Evolutionary conservation across 23 red algal species (phyloP).

Genomic region (Gracilaria domingensis): DNA sequence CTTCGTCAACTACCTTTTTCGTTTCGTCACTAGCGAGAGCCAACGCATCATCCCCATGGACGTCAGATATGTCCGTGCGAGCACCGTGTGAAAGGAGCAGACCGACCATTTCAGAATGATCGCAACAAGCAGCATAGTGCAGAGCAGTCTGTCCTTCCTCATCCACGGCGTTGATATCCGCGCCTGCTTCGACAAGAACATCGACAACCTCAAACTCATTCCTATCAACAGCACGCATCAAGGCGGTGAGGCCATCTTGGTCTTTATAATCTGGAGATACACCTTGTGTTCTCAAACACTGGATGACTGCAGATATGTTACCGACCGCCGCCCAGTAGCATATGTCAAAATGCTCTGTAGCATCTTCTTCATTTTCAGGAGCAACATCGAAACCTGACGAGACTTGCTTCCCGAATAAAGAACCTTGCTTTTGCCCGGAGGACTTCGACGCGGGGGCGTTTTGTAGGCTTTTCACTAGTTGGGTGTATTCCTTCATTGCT

Average conservation of each 20-base stretch:
- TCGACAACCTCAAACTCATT: constrained; percentile 44
- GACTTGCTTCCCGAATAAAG: constrained; percentile 37
- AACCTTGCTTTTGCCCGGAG: not conserved
- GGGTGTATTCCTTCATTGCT: constrained; percentile 40
- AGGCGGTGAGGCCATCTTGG: constrained; percentile 46
- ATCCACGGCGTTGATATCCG: constrained; percentile 46
- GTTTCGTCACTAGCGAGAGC: constrained; percentile 32
- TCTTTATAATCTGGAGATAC: constrained; percentile 38
- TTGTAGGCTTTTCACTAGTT: not conserved
- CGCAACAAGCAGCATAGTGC: constrained; percentile 65
- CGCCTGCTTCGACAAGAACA: constrained; percentile 50
- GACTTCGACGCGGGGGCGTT: not conserved
- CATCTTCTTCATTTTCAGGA: constrained; percentile 8
- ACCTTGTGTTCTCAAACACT: constrained; percentile 16
- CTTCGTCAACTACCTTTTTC: constrained; percentile 31
- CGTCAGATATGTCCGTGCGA: constrained; percentile 29
- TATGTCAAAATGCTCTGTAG: constrained; percentile 25
- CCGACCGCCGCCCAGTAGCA: constrained; percentile 40
- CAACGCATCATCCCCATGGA: constrained; percentile 29
- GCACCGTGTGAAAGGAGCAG: constrained; percentile 61
- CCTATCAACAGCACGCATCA: constrained; percentile 60
- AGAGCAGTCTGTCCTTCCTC: constrained; percentile 64
- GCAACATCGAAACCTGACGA: constrained; percentile 38
- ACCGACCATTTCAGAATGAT: constrained; percentile 66
- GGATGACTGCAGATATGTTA: constrained; percentile 12